These are phyloP conservation scores for Udeniomyces megalosporus DNA, from an alignment of 768 basidiomycete genomes.

Conservation along the genomic window DNA sequence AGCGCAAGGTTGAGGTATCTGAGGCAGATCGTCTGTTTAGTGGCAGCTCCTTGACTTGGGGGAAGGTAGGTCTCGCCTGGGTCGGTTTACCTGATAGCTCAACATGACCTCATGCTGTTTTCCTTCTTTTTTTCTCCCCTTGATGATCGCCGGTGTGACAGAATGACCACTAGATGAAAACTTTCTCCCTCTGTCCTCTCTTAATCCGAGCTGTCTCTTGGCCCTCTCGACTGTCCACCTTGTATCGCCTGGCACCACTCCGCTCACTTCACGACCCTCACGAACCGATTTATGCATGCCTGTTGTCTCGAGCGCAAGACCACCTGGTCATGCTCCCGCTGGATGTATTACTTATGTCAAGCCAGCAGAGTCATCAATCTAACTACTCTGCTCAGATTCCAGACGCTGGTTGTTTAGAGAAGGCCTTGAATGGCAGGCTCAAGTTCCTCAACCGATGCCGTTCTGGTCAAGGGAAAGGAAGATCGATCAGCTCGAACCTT, in stretches of 20 bases:
- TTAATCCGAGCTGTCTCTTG: no score
- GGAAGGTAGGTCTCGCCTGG: background rate
- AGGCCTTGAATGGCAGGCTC: conserved; percentile 13
- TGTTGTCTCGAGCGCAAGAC: background rate
- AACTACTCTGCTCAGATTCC: no score
- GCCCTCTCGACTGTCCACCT: no score
- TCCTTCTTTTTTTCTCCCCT: background rate
- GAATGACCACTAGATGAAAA: no score
- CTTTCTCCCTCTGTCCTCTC: no score
- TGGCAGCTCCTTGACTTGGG: background rate
- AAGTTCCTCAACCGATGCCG: background rate
- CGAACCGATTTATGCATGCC: background rate
- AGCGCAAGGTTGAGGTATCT: conserved; percentile 10
- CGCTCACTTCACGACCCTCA: background rate
- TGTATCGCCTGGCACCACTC: no score
- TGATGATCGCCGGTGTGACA: no score
- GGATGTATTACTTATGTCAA: background rate
- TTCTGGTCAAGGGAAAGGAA: no score
- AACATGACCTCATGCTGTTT: no score
- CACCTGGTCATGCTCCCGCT: background rate
- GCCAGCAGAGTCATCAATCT: no score
- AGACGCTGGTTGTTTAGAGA: background rate
- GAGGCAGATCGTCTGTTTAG: conserved; percentile 10
- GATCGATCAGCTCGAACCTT: no score
- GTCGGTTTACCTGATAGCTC: no score